These are phyloP conservation scores for Pseudohalonectria lignicola DNA, from an alignment of 2,329 filamentous ascomycete species.

Conservation along the genomic window DNA sequence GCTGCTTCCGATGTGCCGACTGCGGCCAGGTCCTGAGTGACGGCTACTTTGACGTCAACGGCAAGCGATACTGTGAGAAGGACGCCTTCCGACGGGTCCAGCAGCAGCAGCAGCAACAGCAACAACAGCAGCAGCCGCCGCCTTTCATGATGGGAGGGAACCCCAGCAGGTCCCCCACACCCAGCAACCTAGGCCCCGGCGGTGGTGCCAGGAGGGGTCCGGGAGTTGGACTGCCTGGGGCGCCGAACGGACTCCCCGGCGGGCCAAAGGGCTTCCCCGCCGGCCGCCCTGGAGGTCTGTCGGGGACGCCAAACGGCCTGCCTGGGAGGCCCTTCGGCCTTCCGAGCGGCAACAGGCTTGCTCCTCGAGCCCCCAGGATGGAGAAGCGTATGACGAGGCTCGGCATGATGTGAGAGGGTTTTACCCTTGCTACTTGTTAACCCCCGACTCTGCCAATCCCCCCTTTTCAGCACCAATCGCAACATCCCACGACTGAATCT, in stretches of 20 bases:
- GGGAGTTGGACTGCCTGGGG: no score
- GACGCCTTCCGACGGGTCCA: conserved; percentile 58
- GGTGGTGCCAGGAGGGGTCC: background rate
- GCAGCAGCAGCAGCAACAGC: conserved; percentile 12
- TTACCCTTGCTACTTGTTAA: no score
- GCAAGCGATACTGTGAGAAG: conserved; percentile 72
- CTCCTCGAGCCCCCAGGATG: conserved; percentile 37
- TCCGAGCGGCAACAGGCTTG: conserved; percentile 19
- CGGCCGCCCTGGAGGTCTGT: conserved; percentile 4
- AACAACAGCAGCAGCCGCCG: no score
- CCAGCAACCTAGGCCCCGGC: conserved; percentile 2
- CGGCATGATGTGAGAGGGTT: conserved; percentile 38
- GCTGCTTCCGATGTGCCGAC: conserved; percentile 75
- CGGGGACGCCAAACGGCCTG: conserved; percentile 3
- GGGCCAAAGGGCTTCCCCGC: conserved; percentile 5
- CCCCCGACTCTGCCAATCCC: no score
- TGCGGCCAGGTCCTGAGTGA: conserved; percentile 65
- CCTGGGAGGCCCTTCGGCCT: conserved; percentile 16
- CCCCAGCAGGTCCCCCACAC: background rate
- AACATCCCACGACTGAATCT: no score
- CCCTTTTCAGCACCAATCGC: no score
- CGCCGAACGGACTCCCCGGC: conserved; percentile 4
- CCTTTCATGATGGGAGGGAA: no score
- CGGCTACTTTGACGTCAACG: conserved; percentile 85
- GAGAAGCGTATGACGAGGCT: conserved; percentile 52